Evolutionary conservation across 208 protist genomes (phyloP).

Genomic region (Leishmania mexicana): DNA sequence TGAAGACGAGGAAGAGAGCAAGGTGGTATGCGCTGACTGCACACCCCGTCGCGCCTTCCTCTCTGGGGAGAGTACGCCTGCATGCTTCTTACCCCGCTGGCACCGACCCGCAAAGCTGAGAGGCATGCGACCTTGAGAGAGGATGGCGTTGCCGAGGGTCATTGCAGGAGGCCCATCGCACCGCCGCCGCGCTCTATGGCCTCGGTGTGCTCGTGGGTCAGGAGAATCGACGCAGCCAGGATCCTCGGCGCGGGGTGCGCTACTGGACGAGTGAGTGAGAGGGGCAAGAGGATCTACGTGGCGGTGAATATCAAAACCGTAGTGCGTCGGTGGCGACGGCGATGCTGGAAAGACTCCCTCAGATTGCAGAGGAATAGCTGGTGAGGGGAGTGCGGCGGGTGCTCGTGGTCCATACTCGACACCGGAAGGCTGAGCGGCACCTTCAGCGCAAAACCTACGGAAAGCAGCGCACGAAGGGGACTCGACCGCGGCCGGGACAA

Average conservation of each 20-base stretch:
- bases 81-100: not conserved
- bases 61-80: too few relatives aligned
- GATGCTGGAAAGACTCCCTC: not conserved
- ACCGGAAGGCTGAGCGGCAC: not conserved
- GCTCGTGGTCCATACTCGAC: too few relatives aligned
- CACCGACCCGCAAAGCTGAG: conserved; percentile 1
- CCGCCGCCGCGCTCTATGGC: not conserved
- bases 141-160: not conserved
- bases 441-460: not conserved
- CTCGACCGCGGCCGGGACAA: not conserved
- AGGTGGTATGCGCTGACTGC: not conserved
- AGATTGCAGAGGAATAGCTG: not conserved
- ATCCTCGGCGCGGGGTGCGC: not conserved
- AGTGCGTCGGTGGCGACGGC: conserved; percentile 9
- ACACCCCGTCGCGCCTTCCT: not conserved
- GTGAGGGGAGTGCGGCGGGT: not conserved
- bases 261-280: not conserved
- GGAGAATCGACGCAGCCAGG: not conserved
- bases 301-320: conserved; percentile 13
- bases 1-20: not conserved
- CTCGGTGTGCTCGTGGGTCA: not conserved
- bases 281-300: conserved; percentile 14
- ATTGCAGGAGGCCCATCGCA: not conserved
- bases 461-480: not conserved
- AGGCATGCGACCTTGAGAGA: conserved; percentile 8